Evolutionary conservation across 306 rosid genomes (phyloP), one percentile per base, ranked within the genome.

Genomic region (Prunus dulcis): DNA sequence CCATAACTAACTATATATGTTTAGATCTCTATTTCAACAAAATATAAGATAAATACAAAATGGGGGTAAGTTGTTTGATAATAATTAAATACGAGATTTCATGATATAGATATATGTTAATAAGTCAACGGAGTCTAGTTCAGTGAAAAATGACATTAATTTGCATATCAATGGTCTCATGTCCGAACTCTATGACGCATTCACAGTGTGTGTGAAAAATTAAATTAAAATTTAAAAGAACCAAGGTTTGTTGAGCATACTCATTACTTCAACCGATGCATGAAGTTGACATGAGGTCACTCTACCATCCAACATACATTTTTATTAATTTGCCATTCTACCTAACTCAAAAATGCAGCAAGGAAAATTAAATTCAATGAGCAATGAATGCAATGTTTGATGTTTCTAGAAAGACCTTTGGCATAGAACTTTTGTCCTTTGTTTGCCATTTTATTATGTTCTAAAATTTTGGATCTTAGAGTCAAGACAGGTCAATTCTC

Each of bases 401-500:
- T 43, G 13, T 60, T 11, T 73, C 60, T 73, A 73, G 69, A 73
- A 73, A 34, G 14, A 38, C 53, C 72, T 47, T 4, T 4, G 47
- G 62, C 20, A 4, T 2, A 15, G 2, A 38, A 38, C 43, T 4
- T 56, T 17, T 6, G 63, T 23, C 76, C 6, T 22, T 2, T 34
- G 22, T 14, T 22, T 22, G 41, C 55, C 38, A 9, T 14, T 34
- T 63, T 7, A 6, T 63, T 55, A 9, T 23, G 19, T 41, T 10
- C 0, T 2, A 18, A 18, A 15, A 25, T 17, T 18, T 43, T 72
- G 66, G 14, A 23, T 57, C 18, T 5, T 6, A 0, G 18, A 14
- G 77, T 73, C 77, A 60, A 61, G 25, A 73, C 14, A 46, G 50
- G 77, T 73, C 69, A 52, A 61, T 9, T 60, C 45, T 27, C 47